Evolutionary conservation across 176 grass and related monocot genomes (phyloP).

Genomic region (Cenchrus americanus): DNA sequence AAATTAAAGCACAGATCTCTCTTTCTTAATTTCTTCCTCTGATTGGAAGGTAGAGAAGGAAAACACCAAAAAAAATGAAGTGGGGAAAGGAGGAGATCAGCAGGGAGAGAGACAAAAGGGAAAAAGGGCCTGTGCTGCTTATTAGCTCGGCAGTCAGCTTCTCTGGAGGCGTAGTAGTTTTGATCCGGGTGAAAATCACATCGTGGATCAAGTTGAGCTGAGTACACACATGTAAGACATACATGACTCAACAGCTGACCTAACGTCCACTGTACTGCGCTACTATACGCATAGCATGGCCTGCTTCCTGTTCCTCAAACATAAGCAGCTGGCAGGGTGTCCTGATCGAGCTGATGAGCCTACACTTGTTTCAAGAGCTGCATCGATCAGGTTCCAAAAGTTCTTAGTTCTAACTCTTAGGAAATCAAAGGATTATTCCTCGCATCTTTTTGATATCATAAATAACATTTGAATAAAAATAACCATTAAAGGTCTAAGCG

Average conservation of each 20-base stretch:
- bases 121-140: not conserved
- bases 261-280: constrained; percentile 18
- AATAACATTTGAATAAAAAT: not conserved
- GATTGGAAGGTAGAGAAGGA: constrained; percentile 15
- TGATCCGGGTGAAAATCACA: constrained; percentile 34
- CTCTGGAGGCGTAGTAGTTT: not conserved
- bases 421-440: no score
- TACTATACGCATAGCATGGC: not conserved
- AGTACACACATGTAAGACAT: not conserved
- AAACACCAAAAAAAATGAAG: not conserved
- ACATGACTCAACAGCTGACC: constrained; percentile 35
- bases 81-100: constrained; percentile 6
- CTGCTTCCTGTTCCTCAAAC: constrained; percentile 1
- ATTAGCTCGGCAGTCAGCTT: constrained; percentile 40
- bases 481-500: no score
- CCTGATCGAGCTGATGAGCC: not conserved
- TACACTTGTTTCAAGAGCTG: not conserved
- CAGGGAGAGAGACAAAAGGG: not conserved
- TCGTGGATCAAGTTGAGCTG: not conserved
- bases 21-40: not conserved
- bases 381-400: not conserved
- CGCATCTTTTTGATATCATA: not conserved
- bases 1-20: not conserved
- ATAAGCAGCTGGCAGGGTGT: not conserved
- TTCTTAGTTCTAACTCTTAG: not conserved